Evolutionary conservation across 2,329 filamentous ascomycete species (phyloP).

Genomic region (Phyllosticta capitalensis): DNA sequence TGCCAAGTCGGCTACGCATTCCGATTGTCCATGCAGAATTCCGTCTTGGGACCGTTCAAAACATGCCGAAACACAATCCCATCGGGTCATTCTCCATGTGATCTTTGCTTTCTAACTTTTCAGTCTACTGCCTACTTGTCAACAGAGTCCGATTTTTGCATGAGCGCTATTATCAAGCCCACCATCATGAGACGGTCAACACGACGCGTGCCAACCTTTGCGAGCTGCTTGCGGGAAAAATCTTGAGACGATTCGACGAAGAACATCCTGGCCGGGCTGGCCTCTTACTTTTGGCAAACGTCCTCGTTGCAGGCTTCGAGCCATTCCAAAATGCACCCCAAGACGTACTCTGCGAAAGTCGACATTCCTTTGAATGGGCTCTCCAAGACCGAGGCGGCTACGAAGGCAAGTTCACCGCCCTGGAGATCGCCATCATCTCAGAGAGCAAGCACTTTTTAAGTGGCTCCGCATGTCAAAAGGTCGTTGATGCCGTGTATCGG

Average conservation of each 20-base stretch:
- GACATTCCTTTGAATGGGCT: slow-evolving; percentile 36
- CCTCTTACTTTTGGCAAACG: slow-evolving; percentile 64
- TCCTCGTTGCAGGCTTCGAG: slow-evolving; percentile 74
- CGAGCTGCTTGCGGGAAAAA: slow-evolving; percentile 68
- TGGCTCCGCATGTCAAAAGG: slow-evolving; percentile 69
- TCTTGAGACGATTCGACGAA: slow-evolving; percentile 70
- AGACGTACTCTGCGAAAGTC: slow-evolving; percentile 52
- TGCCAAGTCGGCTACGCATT: neutral
- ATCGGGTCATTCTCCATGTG: neutral
- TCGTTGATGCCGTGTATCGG: slow-evolving; percentile 73
- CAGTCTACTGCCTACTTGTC: slow-evolving; percentile 74
- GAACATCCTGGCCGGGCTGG: slow-evolving; percentile 62
- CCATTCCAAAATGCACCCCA: slow-evolving; percentile 74
- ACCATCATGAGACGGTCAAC: slow-evolving; percentile 73
- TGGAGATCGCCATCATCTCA: slow-evolving; percentile 75
- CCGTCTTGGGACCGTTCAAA: neutral
- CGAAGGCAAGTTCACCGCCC: slow-evolving; percentile 58
- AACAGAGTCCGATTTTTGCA: slow-evolving; percentile 72
- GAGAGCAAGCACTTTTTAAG: slow-evolving; percentile 72
- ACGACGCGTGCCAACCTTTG: slow-evolving; percentile 69
- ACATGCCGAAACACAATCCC: neutral
- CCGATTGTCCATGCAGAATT: neutral
- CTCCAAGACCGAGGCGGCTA: slow-evolving; percentile 38
- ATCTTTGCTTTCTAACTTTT: neutral
- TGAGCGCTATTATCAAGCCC: slow-evolving; percentile 60